Evolutionary conservation across 371 early-diverging fungal species (phyloP).

Genomic region (Apophysomyces ossiformis): DNA sequence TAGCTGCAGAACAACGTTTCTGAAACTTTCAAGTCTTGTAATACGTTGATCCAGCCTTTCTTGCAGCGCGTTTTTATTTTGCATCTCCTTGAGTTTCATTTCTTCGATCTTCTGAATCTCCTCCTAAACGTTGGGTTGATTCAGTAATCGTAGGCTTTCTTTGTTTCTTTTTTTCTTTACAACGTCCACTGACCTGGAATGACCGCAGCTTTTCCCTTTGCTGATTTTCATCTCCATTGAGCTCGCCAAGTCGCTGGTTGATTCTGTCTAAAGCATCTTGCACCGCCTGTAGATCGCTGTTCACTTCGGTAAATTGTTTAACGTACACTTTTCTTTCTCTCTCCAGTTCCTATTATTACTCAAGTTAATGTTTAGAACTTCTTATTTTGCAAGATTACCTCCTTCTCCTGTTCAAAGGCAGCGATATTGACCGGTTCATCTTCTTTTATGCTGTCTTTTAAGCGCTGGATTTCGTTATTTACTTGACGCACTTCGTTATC

Average conservation of each 20-base stretch:
- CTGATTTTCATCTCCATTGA: neutral
- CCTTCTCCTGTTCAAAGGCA: constrained; percentile 53
- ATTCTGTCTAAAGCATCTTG: neutral
- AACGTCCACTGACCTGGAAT: neutral
- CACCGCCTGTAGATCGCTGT: constrained; percentile 20
- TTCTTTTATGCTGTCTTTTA: constrained; percentile 45
- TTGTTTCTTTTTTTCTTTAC: neutral
- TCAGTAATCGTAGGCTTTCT: neutral
- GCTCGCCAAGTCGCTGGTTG: neutral
- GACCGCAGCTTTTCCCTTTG: constrained; percentile 9
- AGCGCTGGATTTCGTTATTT: neutral
- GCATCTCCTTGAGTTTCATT: constrained; percentile 6
- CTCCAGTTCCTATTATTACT: neutral
- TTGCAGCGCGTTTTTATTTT: constrained; percentile 6
- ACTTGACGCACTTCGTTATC: constrained; percentile 12
- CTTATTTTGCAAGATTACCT: constrained; percentile 25
- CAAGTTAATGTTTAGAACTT: neutral
- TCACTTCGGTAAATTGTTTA: neutral
- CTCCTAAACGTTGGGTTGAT: neutral
- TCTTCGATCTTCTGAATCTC: constrained; percentile 13
- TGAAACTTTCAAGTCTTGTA: constrained; percentile 12
- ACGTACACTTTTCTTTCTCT: neutral
- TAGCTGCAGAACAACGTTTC: constrained; percentile 5
- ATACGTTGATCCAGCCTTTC: constrained; percentile 7
- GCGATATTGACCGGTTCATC: constrained; percentile 70